Evolutionary conservation across 345 rosid genomes (phyloP), one percentile per base, ranked within the genome.

Genomic region (Lagerstroemia speciosa): DNA sequence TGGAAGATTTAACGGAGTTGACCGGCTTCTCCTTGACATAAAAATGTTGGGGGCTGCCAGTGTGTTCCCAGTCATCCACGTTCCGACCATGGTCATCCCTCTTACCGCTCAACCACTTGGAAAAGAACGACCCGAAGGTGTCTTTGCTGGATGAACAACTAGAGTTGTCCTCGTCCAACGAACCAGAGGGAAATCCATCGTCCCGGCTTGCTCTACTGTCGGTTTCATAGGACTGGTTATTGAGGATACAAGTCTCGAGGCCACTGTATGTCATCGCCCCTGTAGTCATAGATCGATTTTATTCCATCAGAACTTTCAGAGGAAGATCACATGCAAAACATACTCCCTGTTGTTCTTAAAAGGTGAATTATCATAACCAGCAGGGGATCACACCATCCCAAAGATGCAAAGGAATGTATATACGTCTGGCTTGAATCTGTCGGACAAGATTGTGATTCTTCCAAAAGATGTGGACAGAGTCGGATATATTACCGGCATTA

Each of bases 71-170:
- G 45, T 79, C 92, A 72, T 86, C 87, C 10, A 3, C 20, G 24
- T 67, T 30, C 60, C 12, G 82, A 53, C 79, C 78, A 24, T 69
- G 84, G 30, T 77, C 92, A 17, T 80, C 90, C 69, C 71, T 82
- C 82, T 87, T 91, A 62, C 26, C 55, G 20, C 78, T 48, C 73
- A 88, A 62, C 95, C 95, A 91, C 72, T 94, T 89, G 0, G 97
- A 94, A 71, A 93, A 84, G 67, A 91, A 83, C 27, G 99, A 94
- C 64, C 97, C 91, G 38, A 71, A 89, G 67, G 77, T 91, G 66
- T 93, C 97, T 79, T 88, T 94, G 81, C 96, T 91, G 26, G 99
- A 93, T 50, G 96, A 91, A 78, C 94, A 89, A 83, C 91, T 91
- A 24, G 96, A 85, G 37, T 80, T 85, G 72, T 85, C 96, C 67